phyloP scores from a whole-genome alignment of 1,284 basidiomycete genomes.

The Irpex lacteus region DNA sequence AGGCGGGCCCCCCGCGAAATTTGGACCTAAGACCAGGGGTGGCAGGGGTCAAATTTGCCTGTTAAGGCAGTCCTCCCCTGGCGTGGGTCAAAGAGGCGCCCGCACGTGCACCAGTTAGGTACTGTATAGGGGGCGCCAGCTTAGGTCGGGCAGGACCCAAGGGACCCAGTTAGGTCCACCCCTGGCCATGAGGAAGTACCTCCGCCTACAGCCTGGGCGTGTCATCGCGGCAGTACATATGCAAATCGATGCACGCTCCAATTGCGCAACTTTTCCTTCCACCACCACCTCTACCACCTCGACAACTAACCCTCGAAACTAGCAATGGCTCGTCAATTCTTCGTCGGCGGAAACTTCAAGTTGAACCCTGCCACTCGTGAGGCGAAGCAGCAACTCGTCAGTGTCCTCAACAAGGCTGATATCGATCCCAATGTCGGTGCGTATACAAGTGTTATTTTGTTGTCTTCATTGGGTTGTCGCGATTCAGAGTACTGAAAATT shows the following conservation, averaged over 20 bases:
- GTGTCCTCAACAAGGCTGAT: slow-evolving; percentile 71
- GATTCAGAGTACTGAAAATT: neutral
- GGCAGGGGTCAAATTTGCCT: too few species aligned
- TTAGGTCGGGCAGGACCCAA: too few species aligned
- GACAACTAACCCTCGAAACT: neutral
- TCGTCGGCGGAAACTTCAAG: slow-evolving; percentile 96
- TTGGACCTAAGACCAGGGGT: too few species aligned
- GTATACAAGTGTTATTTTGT: too few species aligned
- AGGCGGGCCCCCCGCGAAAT: too few species aligned
- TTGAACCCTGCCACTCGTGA: slow-evolving; percentile 79
- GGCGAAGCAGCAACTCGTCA: slow-evolving; percentile 64
- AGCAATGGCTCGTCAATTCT: slow-evolving; percentile 75
- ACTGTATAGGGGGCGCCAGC: too few species aligned
- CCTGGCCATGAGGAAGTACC: too few species aligned
- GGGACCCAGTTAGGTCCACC: too few species aligned
- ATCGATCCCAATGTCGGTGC: slow-evolving; percentile 74
- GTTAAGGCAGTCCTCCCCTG: too few species aligned
- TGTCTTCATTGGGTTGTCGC: neutral
- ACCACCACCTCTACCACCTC: neutral
- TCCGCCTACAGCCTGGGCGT: neutral
- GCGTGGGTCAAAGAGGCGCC: too few species aligned
- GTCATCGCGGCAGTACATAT: neutral
- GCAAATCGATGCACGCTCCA: neutral
- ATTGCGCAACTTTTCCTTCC: neutral
- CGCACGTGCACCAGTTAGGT: too few species aligned